Base-by-base conservation (phyloP, 1,284 basidiomycete genomes). In the Flammula alnicola region DNA sequence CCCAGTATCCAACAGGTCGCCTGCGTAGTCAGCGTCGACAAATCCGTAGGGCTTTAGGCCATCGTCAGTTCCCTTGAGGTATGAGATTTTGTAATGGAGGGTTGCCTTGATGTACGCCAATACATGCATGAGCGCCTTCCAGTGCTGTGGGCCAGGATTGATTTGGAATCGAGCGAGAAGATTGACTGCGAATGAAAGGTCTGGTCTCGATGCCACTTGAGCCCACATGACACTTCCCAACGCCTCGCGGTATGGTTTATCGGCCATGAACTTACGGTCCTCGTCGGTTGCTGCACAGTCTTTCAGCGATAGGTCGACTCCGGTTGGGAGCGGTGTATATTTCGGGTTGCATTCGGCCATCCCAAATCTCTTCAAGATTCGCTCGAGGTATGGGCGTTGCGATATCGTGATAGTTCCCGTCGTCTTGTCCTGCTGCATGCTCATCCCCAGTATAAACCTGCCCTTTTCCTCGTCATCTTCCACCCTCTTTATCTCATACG, bases 11-110 rank as follows among this genome's bases (percentile, higher is more conserved):
- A n/a, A n/a, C 0, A 51, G 17, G 49, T 64, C 60, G 1, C 58
- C 65, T 2, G 55, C 72, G 43, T 58, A 72, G 52, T 76, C 69
- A 0, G 73, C 59, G 44, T 77, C 74, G 1, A 36, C 35, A 11
- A 20, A 36, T 19, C 35, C 35, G 4, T 20, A 16, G 4, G 35
- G 35, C 16, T 16, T 36, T n/a, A n/a, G n/a, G n/a, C n/a, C n/a
- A n/a, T n/a, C n/a, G n/a, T n/a, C n/a, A n/a, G n/a, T n/a, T n/a
- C n/a, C n/a, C n/a, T n/a, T 19, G 19, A 39, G 33, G 14, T 25
- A 41, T 2, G 20, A 19, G 25, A 65, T 47, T 2, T 45, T 52
- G 27, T 56, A 51, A 27, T 63, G 52, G 1, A 48, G 9, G 0
- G 63, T 68, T 0, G 59, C 59, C n/a, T 62, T 59, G 10, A 68